Base-by-base conservation (phyloP, 129 eudicot genomes). In the Chrysanthemum lavandulifolium region DNA sequence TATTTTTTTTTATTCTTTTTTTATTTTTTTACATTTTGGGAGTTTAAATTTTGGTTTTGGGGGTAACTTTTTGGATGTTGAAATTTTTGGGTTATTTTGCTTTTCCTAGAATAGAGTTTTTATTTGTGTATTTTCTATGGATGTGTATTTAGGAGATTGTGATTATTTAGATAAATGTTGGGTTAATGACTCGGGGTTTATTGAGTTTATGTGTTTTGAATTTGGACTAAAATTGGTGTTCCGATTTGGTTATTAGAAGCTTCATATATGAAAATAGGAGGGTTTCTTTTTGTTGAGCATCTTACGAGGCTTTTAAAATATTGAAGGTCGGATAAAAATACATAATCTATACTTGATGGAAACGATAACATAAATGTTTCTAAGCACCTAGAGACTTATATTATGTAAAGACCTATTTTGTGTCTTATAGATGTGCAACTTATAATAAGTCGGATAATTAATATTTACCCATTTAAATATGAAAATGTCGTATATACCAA, bases 1-100 rank as follows among this genome's bases (percentile, higher is more conserved):
- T 40, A 5, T 4, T 40, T 40, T 5, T 40, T 40, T 40, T 40
- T 40, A 40, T 40, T 40, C 59, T 13, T 51, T 51, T 21, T 45
- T 23, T 19, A 21, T 23, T 6, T 40, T 40, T 40, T 40, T 40
- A 40, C 45, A 40, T 29, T 69, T 36, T 59, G 76, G 13, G 60
- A 72, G 58, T 72, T 60, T 43, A 72, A 72, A 60, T 53, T 72
- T 72, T 72, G 76, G 61, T 72, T 72, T 72, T 47, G 76, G 68
- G 76, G 76, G 76, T 72, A 72, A 72, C 68, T 16, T 18, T 33
- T 66, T 14, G 59, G 58, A 48, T 19, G n/a, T 48, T 59, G 59
- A 72, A 50, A n/a, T 18, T 72, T 58, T 57, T 61, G 19, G 49
- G 13, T 36, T 72, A 1, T 16, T 72, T 72, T 43, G 9, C 9